phyloP scores from a whole-genome alignment of 1,139 yeast genomes.

The Pneumocystis sp. region DNA sequence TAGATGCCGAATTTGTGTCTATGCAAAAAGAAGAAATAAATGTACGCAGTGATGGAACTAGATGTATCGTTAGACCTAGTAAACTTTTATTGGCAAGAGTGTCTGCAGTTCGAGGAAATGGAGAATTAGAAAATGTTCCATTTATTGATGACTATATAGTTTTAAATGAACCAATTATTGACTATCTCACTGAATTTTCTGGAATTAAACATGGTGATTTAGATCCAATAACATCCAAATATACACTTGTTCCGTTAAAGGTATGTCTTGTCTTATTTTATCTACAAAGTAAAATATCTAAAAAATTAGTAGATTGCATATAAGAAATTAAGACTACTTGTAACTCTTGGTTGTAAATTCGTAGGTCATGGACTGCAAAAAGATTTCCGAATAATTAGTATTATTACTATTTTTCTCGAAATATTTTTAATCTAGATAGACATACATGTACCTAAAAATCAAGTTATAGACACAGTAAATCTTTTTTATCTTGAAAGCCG shows the following conservation, averaged over 20 bases:
- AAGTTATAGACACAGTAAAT: conserved; percentile 80
- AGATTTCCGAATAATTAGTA: conserved; percentile 82
- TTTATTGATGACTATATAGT: conserved; percentile 89
- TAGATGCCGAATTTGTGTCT: conserved; percentile 93
- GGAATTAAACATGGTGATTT: conserved; percentile 90
- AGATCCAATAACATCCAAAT: conserved; percentile 51
- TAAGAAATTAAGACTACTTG: conserved; percentile 71
- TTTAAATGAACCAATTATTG: conserved; percentile 49
- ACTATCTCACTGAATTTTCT: conserved; percentile 76
- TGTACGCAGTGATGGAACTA: conserved; percentile 54
- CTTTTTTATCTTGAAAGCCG: conserved; percentile 57
- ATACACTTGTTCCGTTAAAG: conserved; percentile 63
- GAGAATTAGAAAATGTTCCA: conserved; percentile 56
- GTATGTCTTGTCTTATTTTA: background rate
- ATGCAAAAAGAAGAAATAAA: conserved; percentile 69
- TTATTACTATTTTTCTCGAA: conserved; percentile 1
- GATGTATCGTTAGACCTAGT: conserved; percentile 57
- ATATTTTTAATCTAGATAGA: conserved; percentile 2
- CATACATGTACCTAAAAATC: conserved; percentile 67
- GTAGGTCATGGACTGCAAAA: conserved; percentile 89
- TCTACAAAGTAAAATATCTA: background rate
- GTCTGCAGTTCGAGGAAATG: conserved; percentile 67
- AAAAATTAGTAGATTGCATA: conserved; percentile 40
- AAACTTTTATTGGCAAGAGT: conserved; percentile 72
- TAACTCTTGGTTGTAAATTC: conserved; percentile 79